Evolutionary conservation across 352 stramenopile genomes (phyloP).

Genomic region (Globisporangium uncinulatum): DNA sequence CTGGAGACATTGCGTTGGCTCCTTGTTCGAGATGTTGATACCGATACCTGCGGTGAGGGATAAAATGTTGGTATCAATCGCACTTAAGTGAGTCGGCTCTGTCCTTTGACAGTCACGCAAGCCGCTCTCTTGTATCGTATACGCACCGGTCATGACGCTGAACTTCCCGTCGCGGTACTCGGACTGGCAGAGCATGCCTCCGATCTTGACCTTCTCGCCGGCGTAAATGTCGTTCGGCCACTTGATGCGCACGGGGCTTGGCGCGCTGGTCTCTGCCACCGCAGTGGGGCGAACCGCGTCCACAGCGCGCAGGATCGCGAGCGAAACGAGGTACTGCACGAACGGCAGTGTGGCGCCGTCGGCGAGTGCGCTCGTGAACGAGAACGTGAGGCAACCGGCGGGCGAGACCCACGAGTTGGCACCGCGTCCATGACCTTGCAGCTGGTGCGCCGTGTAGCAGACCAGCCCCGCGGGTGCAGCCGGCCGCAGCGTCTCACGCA

Average conservation of each 20-base stretch:
- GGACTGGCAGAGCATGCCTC: conserved; percentile 87
- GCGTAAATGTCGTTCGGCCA: conserved; percentile 93
- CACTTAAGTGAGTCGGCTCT: too few species aligned
- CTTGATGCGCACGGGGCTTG: conserved; percentile 82
- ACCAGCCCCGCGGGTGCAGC: conserved; percentile 54
- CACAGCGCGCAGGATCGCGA: conserved; percentile 80
- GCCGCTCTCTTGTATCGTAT: too few species aligned
- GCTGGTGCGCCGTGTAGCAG: conserved; percentile 79
- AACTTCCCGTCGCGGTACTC: conserved; percentile 78
- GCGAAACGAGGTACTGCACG: conserved; percentile 87
- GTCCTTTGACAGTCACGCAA: too few species aligned
- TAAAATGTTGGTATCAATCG: not conserved
- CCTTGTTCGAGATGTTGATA: conserved; percentile 87
- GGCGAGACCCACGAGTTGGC: conserved; percentile 85
- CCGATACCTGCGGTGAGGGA: conserved; percentile 46
- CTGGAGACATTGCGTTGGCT: conserved; percentile 84
- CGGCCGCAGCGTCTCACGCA: conserved; percentile 74
- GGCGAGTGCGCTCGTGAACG: conserved; percentile 80
- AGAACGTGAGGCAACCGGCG: conserved; percentile 89
- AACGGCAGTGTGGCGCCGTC: conserved; percentile 81
- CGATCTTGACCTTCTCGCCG: conserved; percentile 82
- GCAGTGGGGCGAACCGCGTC: conserved; percentile 43
- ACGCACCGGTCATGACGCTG: conserved; percentile 72
- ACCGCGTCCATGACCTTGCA: conserved; percentile 75
- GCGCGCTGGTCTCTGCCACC: not conserved